Conservation (phyloP, 2,329 filamentous ascomycete genomes). For the Herpomyces periplanetae region DNA sequence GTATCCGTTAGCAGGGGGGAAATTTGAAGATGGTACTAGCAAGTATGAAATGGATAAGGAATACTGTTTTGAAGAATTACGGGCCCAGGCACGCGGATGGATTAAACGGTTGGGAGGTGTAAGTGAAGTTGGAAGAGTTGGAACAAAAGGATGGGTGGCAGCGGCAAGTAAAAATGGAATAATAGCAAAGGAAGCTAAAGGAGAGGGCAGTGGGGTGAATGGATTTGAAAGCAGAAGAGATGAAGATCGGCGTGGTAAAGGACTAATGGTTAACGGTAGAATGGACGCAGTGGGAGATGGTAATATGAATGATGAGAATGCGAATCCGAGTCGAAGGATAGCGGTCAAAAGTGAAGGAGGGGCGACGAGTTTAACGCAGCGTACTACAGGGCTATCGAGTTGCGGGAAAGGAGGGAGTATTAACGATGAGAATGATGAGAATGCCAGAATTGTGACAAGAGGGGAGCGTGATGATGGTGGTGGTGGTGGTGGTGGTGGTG, state of each 20-base stretch:
- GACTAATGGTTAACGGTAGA: too few species aligned
- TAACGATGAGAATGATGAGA: constrained; percentile 11
- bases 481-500: too few species aligned
- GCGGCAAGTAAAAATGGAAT: constrained; percentile 2
- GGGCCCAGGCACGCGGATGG: constrained; percentile 34
- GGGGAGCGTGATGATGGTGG: too few species aligned
- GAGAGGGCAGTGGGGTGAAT: constrained; percentile 3
- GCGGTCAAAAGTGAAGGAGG: too few species aligned
- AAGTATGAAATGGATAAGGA: constrained; percentile 28
- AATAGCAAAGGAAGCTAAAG: constrained; percentile 2
- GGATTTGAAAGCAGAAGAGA: constrained; percentile 3
- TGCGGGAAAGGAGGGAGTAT: constrained; percentile 5
- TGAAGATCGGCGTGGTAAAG: constrained; percentile 2
- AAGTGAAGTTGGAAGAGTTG: constrained; percentile 12
- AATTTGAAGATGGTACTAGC: too few species aligned
- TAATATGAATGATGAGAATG: constrained; percentile 5
- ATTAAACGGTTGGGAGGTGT: constrained; percentile 16
- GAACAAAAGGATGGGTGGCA: constrained; percentile 4
- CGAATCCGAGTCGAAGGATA: constrained; percentile 3
- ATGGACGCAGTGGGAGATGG: constrained; percentile 4
- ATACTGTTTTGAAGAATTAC: constrained; percentile 62
- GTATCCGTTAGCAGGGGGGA: too few species aligned
- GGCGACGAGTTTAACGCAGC: too few species aligned
- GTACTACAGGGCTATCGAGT: constrained; percentile 1
- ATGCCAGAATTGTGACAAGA: constrained; percentile 13